Conservation (phyloP, 129 eudicot species). For the Kitagawia praeruptora region DNA sequence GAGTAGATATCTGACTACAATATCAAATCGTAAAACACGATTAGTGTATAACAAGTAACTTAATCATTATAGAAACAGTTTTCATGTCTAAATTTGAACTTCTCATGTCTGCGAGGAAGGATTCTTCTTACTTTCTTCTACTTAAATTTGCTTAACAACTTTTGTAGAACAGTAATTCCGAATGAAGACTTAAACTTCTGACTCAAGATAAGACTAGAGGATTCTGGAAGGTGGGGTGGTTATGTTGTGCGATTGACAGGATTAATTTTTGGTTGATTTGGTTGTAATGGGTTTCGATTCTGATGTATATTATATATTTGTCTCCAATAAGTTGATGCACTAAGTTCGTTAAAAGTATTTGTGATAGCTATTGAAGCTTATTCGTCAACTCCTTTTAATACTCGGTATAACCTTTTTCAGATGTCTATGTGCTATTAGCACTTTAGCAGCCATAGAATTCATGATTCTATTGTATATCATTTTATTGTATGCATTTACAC, state of each 20-base stretch:
- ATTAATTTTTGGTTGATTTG: not conserved
- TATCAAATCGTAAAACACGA: not conserved
- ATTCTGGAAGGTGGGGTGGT: not conserved
- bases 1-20: not conserved
- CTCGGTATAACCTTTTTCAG: not conserved
- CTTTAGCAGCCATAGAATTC: not conserved
- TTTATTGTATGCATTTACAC: too few species aligned
- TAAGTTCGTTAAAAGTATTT: not conserved
- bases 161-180: not conserved
- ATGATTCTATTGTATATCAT: not conserved
- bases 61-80: not conserved
- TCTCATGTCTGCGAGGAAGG: too few species aligned
- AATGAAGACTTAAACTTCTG: not conserved
- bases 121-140: not conserved
- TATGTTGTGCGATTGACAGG: not conserved
- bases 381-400: not conserved
- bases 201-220: not conserved
- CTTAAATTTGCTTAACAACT: not conserved
- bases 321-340: slow-evolving; percentile 11
- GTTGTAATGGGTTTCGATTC: slow-evolving; percentile 2
- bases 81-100: too few species aligned
- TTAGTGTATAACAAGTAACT: not conserved
- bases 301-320: not conserved
- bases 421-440: not conserved
- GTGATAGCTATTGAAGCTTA: not conserved